phyloP scores from a whole-genome alignment of 164 flowering plant species.

The Umbilicus rupestris region DNA sequence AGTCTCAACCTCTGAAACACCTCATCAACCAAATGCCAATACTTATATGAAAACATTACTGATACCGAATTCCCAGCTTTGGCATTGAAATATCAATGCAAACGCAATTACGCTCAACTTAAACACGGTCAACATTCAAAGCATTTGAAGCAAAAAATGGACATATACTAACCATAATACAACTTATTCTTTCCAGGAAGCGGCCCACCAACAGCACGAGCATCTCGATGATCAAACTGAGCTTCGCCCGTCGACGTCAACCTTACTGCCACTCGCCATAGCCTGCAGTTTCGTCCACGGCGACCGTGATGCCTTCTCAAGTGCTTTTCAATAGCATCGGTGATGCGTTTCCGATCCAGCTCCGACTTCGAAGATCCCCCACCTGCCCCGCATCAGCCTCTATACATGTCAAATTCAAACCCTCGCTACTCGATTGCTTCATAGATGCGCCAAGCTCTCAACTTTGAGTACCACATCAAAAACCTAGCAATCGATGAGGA shows the following conservation, averaged over 20 bases:
- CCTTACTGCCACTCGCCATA: constrained; percentile 4
- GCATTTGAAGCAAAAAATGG: no score
- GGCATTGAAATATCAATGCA: no score
- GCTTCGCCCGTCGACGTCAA: neutral
- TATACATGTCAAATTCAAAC: constrained; percentile 22
- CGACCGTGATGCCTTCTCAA: constrained; percentile 48
- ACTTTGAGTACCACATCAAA: neutral
- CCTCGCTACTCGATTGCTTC: neutral
- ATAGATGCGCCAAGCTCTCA: neutral
- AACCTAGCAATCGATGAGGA: neutral
- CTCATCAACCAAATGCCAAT: no score
- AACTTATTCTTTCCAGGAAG: constrained; percentile 29
- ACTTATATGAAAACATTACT: no score
- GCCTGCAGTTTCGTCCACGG: constrained; percentile 24
- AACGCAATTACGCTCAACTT: no score
- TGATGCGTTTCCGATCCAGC: constrained; percentile 41
- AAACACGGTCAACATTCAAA: no score
- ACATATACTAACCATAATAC: constrained; percentile 31
- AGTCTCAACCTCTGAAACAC: no score
- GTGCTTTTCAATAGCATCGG: constrained; percentile 54
- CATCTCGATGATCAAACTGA: no score
- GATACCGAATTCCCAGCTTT: no score
- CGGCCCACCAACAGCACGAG: constrained; percentile 15
- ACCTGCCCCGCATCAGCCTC: constrained; percentile 31
- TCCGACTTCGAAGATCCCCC: constrained; percentile 41